These are phyloP conservation scores for Fragosphaeria purpurea DNA, from an alignment of 2,329 filamentous ascomycete species.

Conservation along the genomic window DNA sequence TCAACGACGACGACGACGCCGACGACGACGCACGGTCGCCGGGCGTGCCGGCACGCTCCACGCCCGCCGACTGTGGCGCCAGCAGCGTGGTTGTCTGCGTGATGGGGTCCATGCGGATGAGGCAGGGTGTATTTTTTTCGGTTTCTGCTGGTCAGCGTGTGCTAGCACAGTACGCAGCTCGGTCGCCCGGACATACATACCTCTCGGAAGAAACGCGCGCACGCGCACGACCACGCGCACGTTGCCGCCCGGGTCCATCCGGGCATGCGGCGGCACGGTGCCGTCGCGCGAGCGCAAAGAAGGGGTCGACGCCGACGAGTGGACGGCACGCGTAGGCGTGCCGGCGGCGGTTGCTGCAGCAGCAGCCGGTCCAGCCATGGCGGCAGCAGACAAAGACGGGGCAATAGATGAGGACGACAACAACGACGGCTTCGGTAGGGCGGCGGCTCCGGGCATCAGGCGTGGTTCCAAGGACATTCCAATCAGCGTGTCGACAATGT, in stretches of 20 bases:
- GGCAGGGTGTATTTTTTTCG: constrained; percentile 68
- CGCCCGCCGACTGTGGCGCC: constrained; percentile 40
- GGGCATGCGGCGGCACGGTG: constrained; percentile 45
- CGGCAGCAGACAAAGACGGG: too few relatives aligned
- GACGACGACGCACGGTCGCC: not conserved
- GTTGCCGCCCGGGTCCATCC: constrained; percentile 59
- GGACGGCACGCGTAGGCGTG: constrained; percentile 25
- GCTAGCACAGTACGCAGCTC: constrained; percentile 15
- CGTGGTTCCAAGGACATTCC: constrained; percentile 31
- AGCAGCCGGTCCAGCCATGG: not conserved
- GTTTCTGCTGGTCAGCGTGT: constrained; percentile 51
- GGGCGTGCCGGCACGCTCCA: constrained; percentile 18
- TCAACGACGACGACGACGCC: not conserved
- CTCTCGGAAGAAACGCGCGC: constrained; percentile 67
- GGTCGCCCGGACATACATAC: constrained; percentile 28
- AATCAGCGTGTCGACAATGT: constrained; percentile 23
- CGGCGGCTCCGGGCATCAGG: constrained; percentile 31
- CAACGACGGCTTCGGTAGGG: constrained; percentile 13
- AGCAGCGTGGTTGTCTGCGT: constrained; percentile 77
- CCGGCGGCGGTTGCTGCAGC: not conserved
- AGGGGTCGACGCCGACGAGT: constrained; percentile 67
- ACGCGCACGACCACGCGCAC: constrained; percentile 76
- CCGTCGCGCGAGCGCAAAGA: constrained; percentile 66
- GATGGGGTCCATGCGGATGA: constrained; percentile 83
- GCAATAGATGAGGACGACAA: too few relatives aligned